Conservation (phyloP, 2,329 filamentous ascomycete species). For the Sporothrix luriei region DNA sequence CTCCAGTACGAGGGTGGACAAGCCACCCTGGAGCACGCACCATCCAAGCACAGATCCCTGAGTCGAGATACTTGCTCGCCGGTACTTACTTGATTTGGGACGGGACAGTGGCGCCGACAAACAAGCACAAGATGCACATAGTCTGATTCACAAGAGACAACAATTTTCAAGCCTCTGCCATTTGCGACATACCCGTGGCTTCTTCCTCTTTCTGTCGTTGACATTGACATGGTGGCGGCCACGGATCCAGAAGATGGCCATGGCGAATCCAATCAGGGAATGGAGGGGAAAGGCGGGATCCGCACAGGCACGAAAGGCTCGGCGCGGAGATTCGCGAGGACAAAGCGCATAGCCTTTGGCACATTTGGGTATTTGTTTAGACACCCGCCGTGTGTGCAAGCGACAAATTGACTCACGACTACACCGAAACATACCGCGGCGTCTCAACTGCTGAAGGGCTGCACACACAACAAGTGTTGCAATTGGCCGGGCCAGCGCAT, state of each 20-base stretch:
- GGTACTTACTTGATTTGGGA: not conserved
- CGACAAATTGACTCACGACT: too few species aligned
- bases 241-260: not conserved
- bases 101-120: not conserved
- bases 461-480: not conserved
- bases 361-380: too few species aligned
- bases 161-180: not conserved
- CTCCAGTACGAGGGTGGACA: not conserved
- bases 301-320: constrained; percentile 8
- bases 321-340: not conserved
- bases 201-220: not conserved
- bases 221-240: not conserved
- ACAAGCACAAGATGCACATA: not conserved
- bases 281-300: not conserved
- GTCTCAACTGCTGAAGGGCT: not conserved
- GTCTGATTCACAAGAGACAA: not conserved
- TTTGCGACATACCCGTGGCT: not conserved
- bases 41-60: not conserved
- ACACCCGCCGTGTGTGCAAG: too few species aligned
- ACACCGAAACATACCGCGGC: not conserved
- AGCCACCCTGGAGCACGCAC: not conserved
- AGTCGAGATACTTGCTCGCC: not conserved
- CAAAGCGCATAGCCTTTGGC: too few species aligned
- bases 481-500: not conserved
- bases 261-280: not conserved